Evolutionary conservation across 176 grass and related monocot species (phyloP).

Genomic region (Musa acuminata): DNA sequence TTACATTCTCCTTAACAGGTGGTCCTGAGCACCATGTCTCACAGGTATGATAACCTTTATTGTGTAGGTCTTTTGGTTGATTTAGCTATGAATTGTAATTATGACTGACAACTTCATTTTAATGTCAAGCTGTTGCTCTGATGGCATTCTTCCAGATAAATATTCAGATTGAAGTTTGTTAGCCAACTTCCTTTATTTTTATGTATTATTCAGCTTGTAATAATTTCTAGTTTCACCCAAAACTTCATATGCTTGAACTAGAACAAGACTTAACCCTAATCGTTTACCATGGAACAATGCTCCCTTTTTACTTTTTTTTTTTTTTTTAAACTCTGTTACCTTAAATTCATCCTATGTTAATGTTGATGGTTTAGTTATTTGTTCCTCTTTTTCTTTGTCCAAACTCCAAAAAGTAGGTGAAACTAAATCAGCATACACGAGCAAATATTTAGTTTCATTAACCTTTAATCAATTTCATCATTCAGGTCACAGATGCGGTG

Average conservation of each 20-base stretch:
- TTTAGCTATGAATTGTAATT: neutral
- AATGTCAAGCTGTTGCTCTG: neutral
- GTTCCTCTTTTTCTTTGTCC: neutral
- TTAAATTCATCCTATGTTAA: neutral
- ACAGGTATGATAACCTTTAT: conserved; percentile 18
- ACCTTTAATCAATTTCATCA: neutral
- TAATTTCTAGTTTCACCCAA: no score
- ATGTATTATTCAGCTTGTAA: no score
- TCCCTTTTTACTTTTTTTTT: neutral
- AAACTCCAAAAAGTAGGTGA: neutral
- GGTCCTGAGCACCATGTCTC: conserved; percentile 34
- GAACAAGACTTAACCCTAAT: no score
- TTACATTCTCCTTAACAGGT: conserved; percentile 32
- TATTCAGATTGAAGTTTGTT: neutral
- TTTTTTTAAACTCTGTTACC: neutral
- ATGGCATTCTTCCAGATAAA: neutral
- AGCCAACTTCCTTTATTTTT: no score
- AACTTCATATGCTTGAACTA: no score
- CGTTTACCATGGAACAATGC: neutral
- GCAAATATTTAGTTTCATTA: neutral
- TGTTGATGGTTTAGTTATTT: neutral
- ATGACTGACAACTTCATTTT: neutral
- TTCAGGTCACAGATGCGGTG: conserved; percentile 78
- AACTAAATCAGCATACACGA: neutral
- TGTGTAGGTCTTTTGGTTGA: neutral